These are phyloP conservation scores for Penicillium waksmanii DNA, from an alignment of 495 filamentous ascomycete species.

Conservation along the genomic window DNA sequence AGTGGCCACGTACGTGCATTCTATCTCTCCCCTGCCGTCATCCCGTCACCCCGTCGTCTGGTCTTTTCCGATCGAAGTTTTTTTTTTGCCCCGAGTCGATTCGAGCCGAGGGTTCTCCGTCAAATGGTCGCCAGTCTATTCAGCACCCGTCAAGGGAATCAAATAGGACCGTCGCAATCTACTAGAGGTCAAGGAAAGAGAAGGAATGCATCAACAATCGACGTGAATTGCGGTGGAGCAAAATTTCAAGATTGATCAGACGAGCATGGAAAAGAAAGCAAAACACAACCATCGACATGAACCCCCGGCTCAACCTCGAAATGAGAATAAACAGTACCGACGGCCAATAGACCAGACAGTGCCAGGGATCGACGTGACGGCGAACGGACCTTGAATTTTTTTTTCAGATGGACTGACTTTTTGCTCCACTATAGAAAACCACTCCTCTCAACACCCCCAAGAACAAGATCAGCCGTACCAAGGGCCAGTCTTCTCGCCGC, in stretches of 20 bases:
- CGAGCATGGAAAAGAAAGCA: constrained; percentile 7
- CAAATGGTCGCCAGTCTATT: constrained; percentile 10
- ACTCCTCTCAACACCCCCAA: constrained; percentile 80
- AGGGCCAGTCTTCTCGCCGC: constrained; percentile 89
- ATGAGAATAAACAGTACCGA: neutral
- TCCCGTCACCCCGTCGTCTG: constrained; percentile 17
- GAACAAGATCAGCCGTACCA: constrained; percentile 83
- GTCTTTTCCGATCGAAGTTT: constrained; percentile 23
- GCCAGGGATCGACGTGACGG: neutral
- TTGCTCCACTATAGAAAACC: constrained; percentile 72
- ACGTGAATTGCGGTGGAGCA: constrained; percentile 9
- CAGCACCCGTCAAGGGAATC: neutral
- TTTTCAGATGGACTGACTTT: constrained; percentile 35
- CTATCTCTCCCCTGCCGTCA: constrained; percentile 13
- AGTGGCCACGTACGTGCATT: constrained; percentile 78
- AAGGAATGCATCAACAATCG: neutral
- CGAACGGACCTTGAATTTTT: neutral
- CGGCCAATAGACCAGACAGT: constrained; percentile 5
- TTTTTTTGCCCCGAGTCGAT: constrained; percentile 14
- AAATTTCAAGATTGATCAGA: constrained; percentile 13
- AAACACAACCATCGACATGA: constrained; percentile 13
- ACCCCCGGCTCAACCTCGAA: constrained; percentile 18
- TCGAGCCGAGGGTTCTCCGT: constrained; percentile 22
- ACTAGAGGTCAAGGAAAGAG: constrained; percentile 5
- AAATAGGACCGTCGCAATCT: neutral